Evolutionary conservation across 257 asterid genomes (phyloP).

Genomic region (Capsicum pubescens): DNA sequence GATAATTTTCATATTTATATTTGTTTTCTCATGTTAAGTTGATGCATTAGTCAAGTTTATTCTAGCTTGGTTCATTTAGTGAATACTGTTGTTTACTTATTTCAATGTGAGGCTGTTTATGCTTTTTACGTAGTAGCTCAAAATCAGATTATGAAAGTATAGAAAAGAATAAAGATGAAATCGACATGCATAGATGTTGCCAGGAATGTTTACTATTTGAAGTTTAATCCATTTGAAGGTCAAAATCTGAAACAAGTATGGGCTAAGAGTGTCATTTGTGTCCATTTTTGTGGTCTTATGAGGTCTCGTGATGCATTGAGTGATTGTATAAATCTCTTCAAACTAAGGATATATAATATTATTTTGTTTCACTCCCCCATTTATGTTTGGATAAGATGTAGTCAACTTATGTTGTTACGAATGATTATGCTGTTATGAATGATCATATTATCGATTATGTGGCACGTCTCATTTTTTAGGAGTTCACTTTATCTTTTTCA

Average conservation of each 20-base stretch:
- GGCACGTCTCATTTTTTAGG: too few relatives aligned
- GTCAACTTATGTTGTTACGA: too few relatives aligned
- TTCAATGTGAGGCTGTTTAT: conserved; percentile 75
- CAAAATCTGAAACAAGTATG: neutral
- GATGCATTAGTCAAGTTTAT: neutral
- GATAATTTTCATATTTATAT: neutral
- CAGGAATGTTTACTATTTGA: neutral
- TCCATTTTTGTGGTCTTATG: neutral
- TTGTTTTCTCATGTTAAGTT: neutral
- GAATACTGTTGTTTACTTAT: conserved; percentile 1
- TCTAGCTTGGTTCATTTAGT: neutral
- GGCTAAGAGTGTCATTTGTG: neutral
- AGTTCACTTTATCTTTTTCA: too few relatives aligned
- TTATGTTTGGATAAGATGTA: too few relatives aligned
- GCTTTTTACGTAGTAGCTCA: conserved; percentile 81
- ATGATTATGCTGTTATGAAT: too few relatives aligned
- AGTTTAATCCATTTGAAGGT: neutral
- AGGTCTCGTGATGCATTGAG: neutral
- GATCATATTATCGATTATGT: too few relatives aligned
- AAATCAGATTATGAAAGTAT: conserved; percentile 59
- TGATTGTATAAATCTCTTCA: neutral
- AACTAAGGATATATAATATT: too few relatives aligned
- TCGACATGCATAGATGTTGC: conserved; percentile 40
- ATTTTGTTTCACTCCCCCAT: conserved; percentile 28
- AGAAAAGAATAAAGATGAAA: conserved; percentile 56